These are phyloP conservation scores for Cordyceps sp. DNA, from an alignment of 2,329 filamentous ascomycete species.

Conservation along the genomic window DNA sequence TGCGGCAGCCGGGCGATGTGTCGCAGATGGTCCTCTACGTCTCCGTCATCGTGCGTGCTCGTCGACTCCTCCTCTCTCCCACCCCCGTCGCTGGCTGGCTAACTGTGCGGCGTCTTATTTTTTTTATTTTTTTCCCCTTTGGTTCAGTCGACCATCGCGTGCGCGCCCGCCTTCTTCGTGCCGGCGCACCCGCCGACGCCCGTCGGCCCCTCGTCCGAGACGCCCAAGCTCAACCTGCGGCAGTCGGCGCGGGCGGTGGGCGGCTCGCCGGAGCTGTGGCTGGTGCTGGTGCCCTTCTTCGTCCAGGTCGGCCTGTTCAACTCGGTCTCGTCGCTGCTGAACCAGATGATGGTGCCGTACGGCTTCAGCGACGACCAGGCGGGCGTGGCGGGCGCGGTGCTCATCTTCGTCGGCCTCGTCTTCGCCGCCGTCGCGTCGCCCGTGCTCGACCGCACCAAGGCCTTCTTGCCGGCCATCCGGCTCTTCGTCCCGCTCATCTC, in stretches of 20 bases:
- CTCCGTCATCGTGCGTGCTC: conserved; percentile 54
- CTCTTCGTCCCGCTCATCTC: conserved; percentile 59
- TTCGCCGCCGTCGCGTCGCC: conserved; percentile 61
- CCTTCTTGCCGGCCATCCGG: conserved; percentile 59
- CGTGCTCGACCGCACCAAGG: conserved; percentile 70
- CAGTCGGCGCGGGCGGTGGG: conserved; percentile 34
- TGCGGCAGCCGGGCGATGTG: conserved; percentile 42
- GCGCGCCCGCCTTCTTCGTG: conserved; percentile 67
- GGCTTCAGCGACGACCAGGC: conserved; percentile 70
- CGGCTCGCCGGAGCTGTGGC: conserved; percentile 55
- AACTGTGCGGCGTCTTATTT: too few species aligned
- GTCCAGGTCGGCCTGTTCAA: conserved; percentile 92
- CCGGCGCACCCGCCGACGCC: conserved; percentile 64
- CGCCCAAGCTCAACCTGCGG: conserved; percentile 34
- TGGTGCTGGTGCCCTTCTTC: conserved; percentile 65
- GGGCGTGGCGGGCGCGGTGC: conserved; percentile 74
- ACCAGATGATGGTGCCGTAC: conserved; percentile 79
- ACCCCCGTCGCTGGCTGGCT: background rate
- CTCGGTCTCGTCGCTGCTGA: conserved; percentile 70
- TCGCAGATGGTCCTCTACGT: conserved; percentile 75
- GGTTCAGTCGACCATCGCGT: conserved; percentile 25
- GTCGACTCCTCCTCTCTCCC: background rate
- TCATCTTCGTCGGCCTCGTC: conserved; percentile 79
- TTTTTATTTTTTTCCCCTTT: background rate
- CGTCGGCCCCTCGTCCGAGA: conserved; percentile 48